These are phyloP conservation scores for Colletotrichum chlorophyti DNA, from an alignment of 2,329 filamentous ascomycete genomes.

Conservation along the genomic window DNA sequence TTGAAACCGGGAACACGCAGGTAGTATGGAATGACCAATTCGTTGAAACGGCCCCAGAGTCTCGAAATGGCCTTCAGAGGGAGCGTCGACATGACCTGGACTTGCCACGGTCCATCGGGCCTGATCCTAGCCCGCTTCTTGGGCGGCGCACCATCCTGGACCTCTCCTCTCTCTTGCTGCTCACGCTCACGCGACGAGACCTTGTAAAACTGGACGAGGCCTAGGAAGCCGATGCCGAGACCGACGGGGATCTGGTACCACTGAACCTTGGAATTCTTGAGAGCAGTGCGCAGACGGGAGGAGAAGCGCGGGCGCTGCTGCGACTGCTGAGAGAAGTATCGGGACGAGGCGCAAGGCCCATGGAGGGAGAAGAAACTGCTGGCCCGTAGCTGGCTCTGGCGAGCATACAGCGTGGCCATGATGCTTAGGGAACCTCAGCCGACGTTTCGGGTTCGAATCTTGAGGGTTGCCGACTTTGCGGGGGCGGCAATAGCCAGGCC, in stretches of 20 bases:
- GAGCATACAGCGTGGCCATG: conserved; percentile 42
- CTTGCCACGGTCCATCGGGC: conserved; percentile 89
- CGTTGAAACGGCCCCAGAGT: conserved; percentile 91
- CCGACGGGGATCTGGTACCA: conserved; percentile 93
- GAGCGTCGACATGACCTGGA: conserved; percentile 91
- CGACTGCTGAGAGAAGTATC: conserved; percentile 48
- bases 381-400: conserved; percentile 43
- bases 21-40: conserved; percentile 86
- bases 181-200: conserved; percentile 65
- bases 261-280: conserved; percentile 66
- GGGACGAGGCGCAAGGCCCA: conserved; percentile 37
- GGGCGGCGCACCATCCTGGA: conserved; percentile 48
- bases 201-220: conserved; percentile 84
- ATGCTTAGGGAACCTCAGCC: conserved; percentile 27
- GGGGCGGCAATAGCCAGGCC: conserved; percentile 13
- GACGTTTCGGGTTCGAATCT: not conserved
- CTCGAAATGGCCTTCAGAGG: conserved; percentile 90
- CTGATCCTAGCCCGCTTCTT: conserved; percentile 69
- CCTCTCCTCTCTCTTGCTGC: conserved; percentile 53
- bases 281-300: conserved; percentile 56
- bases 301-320: conserved; percentile 57
- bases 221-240: conserved; percentile 84
- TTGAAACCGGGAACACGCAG: conserved; percentile 89
- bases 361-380: conserved; percentile 37
- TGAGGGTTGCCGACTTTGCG: conserved; percentile 13